Percentiles rank a stretch among this genome's conserved stretches.
phyloP scores from a whole-genome alignment of 345 rosid genomes.

The Citrus sp. region DNA sequence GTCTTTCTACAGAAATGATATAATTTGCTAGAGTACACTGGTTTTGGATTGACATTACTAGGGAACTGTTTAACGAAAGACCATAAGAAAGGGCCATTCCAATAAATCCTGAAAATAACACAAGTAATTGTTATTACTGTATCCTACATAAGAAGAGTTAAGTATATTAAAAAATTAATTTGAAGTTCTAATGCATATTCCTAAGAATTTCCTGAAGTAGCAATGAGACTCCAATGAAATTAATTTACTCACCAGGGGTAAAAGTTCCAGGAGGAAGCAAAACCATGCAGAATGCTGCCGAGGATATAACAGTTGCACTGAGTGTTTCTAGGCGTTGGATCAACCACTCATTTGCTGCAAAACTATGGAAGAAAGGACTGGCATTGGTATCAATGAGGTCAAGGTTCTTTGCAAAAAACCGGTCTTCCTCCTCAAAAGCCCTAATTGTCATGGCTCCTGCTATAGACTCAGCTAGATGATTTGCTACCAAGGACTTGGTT shows the following conservation, averaged over 20 bases:
- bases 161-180: neutral
- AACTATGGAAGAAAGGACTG: constrained; percentile 86
- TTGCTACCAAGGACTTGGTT: constrained; percentile 86
- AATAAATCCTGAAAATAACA: constrained; percentile 64
- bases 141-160: neutral
- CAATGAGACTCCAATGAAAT: neutral
- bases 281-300: constrained; percentile 91
- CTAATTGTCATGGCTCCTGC: constrained; percentile 88
- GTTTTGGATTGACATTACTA: constrained; percentile 80
- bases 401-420: constrained; percentile 73
- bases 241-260: constrained; percentile 59
- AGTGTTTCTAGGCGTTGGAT: constrained; percentile 79
- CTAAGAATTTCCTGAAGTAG: neutral
- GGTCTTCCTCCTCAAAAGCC: constrained; percentile 85
- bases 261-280: constrained; percentile 91
- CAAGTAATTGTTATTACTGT: neutral
- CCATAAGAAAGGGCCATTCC: constrained; percentile 99
- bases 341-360: constrained; percentile 91
- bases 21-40: constrained; percentile 82
- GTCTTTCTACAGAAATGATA: constrained; percentile 92
- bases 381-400: constrained; percentile 76
- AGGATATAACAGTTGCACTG: constrained; percentile 71
- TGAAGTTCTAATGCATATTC: neutral
- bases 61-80: constrained; percentile 72
- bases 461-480: constrained; percentile 90